Evolutionary conservation across 495 filamentous ascomycete species (phyloP).

Genomic region (Ascobolus immersus): DNA sequence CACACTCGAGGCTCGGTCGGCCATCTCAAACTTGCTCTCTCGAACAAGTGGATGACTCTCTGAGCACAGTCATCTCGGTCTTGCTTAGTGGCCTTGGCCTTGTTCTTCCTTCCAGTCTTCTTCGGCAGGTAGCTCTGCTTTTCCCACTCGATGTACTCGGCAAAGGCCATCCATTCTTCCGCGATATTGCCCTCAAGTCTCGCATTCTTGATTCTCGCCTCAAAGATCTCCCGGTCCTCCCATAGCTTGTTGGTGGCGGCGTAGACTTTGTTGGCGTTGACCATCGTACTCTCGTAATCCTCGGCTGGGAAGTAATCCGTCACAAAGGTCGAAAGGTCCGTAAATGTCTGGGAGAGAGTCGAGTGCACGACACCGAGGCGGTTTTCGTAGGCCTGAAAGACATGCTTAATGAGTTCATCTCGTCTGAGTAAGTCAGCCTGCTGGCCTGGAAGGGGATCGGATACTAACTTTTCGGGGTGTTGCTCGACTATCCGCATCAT

Average conservation of each 20-base stretch:
- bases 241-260: slow-evolving; percentile 44
- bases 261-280: slow-evolving; percentile 36
- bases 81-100: slow-evolving; percentile 18
- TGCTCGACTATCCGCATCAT: slow-evolving; percentile 33
- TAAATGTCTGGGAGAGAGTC: slow-evolving; percentile 63
- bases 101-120: slow-evolving; percentile 25
- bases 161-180: slow-evolving; percentile 16
- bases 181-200: slow-evolving; percentile 30
- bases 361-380: slow-evolving; percentile 58
- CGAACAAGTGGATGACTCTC: too few species aligned
- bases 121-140: slow-evolving; percentile 30
- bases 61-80: too few species aligned
- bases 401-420: slow-evolving; percentile 23
- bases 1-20: slow-evolving; percentile 13
- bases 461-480: slow-evolving; percentile 23
- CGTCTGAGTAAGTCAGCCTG: slow-evolving; percentile 12
- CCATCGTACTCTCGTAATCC: slow-evolving; percentile 64
- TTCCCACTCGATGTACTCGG: slow-evolving; percentile 74
- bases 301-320: slow-evolving; percentile 45
- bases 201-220: slow-evolving; percentile 38
- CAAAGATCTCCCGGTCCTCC: slow-evolving; percentile 39
- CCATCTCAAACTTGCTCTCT: slow-evolving; percentile 46
- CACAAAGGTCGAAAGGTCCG: slow-evolving; percentile 56
- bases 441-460: slow-evolving; percentile 28
- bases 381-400: slow-evolving; percentile 43